A percentile compares a stretch with the other conserved stretches of the same genome.
Evolutionary conservation across 192 early-diverging fungal genomes (phyloP).

Genomic region (Jimgerdemannia lactiflua): DNA sequence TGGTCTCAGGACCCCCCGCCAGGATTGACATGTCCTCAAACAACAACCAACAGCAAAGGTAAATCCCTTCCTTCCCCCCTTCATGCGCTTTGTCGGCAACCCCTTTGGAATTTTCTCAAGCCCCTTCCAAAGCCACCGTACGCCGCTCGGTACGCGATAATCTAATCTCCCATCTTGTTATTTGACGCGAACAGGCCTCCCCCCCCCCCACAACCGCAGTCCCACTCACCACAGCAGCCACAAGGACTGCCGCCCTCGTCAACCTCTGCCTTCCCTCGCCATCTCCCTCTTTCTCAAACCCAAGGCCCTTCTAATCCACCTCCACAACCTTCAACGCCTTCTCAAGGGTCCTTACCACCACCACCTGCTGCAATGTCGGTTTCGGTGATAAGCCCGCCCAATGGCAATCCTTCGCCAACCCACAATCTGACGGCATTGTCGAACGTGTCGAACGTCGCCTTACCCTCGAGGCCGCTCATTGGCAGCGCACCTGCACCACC

Average conservation of each 20-base stretch:
- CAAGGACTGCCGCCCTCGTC: not conserved
- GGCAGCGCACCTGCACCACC: too few species aligned
- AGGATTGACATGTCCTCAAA: conserved; percentile 23
- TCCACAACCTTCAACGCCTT: not conserved
- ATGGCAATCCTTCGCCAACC: conserved; percentile 28
- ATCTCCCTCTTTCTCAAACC: conserved; percentile 2
- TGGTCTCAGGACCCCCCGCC: too few species aligned
- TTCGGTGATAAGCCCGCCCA: not conserved
- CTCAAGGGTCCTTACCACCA: conserved; percentile 17
- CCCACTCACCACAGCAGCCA: too few species aligned
- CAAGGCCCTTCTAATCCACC: not conserved
- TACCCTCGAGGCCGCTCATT: too few species aligned
- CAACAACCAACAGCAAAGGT: conserved; percentile 23
- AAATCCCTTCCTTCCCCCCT: conserved; percentile 26
- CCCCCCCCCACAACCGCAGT: too few species aligned
- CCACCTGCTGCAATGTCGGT: conserved; percentile 2
- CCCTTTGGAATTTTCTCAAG: too few species aligned
- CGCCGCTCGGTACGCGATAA: conserved; percentile 31
- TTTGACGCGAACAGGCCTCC: too few species aligned
- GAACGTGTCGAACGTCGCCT: conserved; percentile 19
- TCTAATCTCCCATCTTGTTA: conserved; percentile 6
- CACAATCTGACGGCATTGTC: not conserved
- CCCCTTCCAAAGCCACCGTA: too few species aligned
- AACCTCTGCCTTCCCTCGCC: conserved; percentile 9
- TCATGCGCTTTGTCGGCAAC: conserved; percentile 17